Percentiles rank a stretch among this genome's conserved stretches.
Evolutionary conservation across 305 asterid genomes (phyloP).

Genomic region (Lippia alba): DNA sequence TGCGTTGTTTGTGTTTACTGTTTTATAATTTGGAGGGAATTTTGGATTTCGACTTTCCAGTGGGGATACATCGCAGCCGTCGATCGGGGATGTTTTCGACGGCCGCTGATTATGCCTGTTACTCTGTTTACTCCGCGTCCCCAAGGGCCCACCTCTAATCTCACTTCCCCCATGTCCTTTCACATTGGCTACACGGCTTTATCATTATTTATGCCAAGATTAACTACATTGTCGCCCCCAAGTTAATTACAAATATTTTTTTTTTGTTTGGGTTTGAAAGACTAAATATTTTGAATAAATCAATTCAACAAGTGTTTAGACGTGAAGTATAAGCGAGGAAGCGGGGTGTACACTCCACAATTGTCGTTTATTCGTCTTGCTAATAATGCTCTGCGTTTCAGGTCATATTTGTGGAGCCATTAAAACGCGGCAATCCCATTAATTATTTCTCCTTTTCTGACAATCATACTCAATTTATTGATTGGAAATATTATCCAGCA

Average conservation of each 20-base stretch:
- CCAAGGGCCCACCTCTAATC: not conserved
- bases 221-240: too few species aligned
- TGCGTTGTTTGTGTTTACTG: constrained; percentile 33
- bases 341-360: not conserved
- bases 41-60: too few species aligned
- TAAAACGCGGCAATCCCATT: not conserved
- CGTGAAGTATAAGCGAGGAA: not conserved
- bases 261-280: too few species aligned
- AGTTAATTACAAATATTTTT: too few species aligned
- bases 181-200: constrained; percentile 23
- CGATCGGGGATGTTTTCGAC: too few species aligned
- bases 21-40: not conserved
- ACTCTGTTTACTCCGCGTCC: constrained; percentile 7
- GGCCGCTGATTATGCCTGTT: not conserved
- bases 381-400: not conserved
- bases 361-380: not conserved
- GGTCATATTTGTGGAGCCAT: constrained; percentile 3
- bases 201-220: too few species aligned
- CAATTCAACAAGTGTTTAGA: not conserved
- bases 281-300: too few species aligned
- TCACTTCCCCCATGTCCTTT: not conserved
- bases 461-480: not conserved
- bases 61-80: too few species aligned
- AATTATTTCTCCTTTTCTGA: not conserved
- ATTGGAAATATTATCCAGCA: not conserved